Evolutionary conservation across 23 red algal genomes (phyloP).

Genomic region (Gracilaria domingensis): DNA sequence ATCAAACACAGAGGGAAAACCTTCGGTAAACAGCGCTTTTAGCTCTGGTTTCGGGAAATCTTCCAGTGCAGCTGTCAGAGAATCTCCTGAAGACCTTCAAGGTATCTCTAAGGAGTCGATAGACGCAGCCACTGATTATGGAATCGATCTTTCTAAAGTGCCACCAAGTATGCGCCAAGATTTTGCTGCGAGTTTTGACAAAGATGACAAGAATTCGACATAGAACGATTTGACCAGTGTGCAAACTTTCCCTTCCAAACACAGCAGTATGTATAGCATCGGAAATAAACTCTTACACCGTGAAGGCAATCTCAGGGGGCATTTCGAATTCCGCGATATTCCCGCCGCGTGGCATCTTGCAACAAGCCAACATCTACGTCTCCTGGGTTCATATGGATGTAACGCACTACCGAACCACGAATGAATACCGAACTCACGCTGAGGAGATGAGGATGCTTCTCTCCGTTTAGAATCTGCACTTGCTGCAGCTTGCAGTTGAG

Average conservation of each 20-base stretch:
- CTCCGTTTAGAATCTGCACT: conserved; percentile 72
- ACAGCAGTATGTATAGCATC: not conserved
- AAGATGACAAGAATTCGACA: not conserved
- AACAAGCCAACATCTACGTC: conserved; percentile 88
- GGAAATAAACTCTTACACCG: not conserved
- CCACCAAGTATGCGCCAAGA: conserved; percentile 82
- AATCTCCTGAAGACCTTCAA: not conserved
- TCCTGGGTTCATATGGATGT: conserved; percentile 82
- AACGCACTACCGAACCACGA: conserved; percentile 92
- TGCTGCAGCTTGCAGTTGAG: conserved; percentile 91
- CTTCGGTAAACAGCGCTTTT: conserved; percentile 27
- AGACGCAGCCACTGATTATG: conserved; percentile 59
- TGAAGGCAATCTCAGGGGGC: conserved; percentile 4
- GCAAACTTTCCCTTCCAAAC: not conserved
- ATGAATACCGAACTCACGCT: conserved; percentile 84
- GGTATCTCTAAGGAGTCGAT: conserved; percentile 34
- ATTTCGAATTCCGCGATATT: conserved; percentile 61
- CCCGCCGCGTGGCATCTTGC: conserved; percentile 92
- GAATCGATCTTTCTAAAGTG: conserved; percentile 74
- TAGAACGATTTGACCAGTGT: not conserved
- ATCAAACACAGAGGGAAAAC: not conserved
- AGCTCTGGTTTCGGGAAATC: conserved; percentile 1
- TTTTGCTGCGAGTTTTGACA: conserved; percentile 70
- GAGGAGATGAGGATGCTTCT: conserved; percentile 83
- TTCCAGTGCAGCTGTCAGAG: not conserved